A percentile compares a stretch with the other conserved stretches of the same genome.
Conservation (phyloP, 176 grass and related monocot species). For the Zoysia pacifica region DNA sequence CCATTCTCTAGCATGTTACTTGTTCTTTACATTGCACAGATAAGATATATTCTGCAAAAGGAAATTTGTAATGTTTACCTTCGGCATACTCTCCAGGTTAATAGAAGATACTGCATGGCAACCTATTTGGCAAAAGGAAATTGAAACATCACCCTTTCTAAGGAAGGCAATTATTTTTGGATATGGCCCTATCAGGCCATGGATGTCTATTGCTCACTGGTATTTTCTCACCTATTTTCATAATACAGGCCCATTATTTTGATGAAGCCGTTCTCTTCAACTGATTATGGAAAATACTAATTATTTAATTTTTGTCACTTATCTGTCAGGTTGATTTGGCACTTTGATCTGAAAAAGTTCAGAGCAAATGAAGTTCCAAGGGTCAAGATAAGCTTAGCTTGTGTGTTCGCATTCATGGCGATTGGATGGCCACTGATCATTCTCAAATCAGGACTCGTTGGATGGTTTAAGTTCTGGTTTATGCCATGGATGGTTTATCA, state of each 20-base stretch:
- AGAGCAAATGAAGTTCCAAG: conserved; percentile 79
- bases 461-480: conserved; percentile 99
- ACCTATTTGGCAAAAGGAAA: conserved; percentile 82
- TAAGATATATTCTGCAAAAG: conserved; percentile 9
- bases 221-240: conserved; percentile 42
- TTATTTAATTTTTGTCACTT: conserved; percentile 28
- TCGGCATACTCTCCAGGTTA: conserved; percentile 57
- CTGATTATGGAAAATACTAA: conserved; percentile 14
- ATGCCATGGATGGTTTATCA: conserved; percentile 98
- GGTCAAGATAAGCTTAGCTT: conserved; percentile 94
- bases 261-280: conserved; percentile 23
- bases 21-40: neutral
- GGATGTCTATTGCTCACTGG: conserved; percentile 99
- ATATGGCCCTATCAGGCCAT: conserved; percentile 91
- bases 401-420: conserved; percentile 89
- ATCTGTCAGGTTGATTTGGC: conserved; percentile 71
- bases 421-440: conserved; percentile 98
- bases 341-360: conserved; percentile 91
- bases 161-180: conserved; percentile 92
- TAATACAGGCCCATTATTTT: neutral
- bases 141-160: conserved; percentile 50
- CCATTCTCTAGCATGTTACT: neutral
- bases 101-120: conserved; percentile 95
- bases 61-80: conserved; percentile 29
- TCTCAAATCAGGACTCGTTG: conserved; percentile 69